These are phyloP conservation scores for Ophiostoma sp. DNA, from an alignment of 2,329 filamentous ascomycete genomes.

Conservation along the genomic window DNA sequence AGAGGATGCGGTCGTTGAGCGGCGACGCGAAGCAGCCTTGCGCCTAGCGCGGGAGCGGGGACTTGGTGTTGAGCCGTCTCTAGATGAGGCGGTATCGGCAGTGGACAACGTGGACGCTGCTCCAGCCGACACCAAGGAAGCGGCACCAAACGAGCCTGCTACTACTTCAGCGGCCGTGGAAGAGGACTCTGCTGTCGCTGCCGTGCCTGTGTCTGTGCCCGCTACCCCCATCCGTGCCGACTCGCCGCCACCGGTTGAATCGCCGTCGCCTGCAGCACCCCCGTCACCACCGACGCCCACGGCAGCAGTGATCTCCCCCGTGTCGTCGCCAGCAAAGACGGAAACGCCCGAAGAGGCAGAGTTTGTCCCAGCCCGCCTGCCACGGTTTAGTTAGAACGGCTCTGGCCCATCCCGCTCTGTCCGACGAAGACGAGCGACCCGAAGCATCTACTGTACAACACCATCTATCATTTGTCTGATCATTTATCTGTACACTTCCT, in stretches of 20 bases:
- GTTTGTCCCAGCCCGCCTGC: slow-evolving; percentile 56
- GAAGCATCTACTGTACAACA: neutral
- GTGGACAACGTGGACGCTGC: neutral
- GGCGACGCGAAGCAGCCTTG: slow-evolving; percentile 48
- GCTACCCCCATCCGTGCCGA: neutral
- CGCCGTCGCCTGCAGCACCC: neutral
- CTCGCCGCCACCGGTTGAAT: neutral
- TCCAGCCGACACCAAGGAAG: neutral
- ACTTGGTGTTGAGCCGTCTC: slow-evolving; percentile 31
- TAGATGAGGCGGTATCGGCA: neutral
- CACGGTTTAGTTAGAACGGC: slow-evolving; percentile 39
- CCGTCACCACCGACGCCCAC: neutral
- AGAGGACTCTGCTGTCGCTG: neutral
- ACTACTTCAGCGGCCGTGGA: neutral
- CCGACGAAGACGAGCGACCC: too few species aligned
- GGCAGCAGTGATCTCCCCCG: neutral
- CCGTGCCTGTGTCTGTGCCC: neutral
- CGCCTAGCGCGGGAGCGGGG: slow-evolving; percentile 48
- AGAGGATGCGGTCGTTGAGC: slow-evolving; percentile 50
- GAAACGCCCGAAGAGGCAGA: neutral
- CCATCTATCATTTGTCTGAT: too few species aligned
- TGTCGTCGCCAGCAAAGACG: neutral
- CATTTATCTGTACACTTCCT: neutral
- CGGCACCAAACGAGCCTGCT: neutral
- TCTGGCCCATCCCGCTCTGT: too few species aligned